phyloP scores from a whole-genome alignment of 371 early-diverging fungal genomes.

The Mortierella sp. region DNA sequence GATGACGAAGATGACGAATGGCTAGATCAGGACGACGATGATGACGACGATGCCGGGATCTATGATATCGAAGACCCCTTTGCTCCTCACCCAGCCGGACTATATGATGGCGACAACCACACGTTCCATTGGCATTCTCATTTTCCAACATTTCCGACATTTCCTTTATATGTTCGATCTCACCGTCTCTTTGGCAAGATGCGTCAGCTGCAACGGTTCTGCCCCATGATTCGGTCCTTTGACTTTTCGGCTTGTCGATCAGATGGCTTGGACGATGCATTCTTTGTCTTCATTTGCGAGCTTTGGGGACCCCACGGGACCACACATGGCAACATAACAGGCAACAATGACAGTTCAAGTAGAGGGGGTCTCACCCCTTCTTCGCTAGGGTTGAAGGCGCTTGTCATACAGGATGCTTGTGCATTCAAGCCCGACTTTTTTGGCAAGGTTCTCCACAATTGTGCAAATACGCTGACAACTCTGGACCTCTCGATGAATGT shows the following conservation, averaged over 20 bases:
- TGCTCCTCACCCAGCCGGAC: neutral
- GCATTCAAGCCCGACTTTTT: constrained; percentile 13
- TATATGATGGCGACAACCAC: constrained; percentile 1
- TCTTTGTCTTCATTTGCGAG: constrained; percentile 16
- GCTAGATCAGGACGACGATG: neutral
- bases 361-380: neutral
- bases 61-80: constrained; percentile 1
- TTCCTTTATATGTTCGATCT: neutral
- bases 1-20: neutral
- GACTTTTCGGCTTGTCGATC: constrained; percentile 23
- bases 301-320: constrained; percentile 17
- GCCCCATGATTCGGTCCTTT: constrained; percentile 25
- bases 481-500: constrained; percentile 15
- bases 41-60: neutral
- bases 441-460: constrained; percentile 4
- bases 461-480: constrained; percentile 12
- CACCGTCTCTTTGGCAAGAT: constrained; percentile 1
- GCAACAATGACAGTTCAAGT: neutral
- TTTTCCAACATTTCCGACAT: neutral
- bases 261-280: constrained; percentile 5
- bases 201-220: constrained; percentile 10
- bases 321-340: neutral
- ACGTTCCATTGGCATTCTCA: neutral
- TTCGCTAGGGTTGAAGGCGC: constrained; percentile 10
- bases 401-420: neutral